A percentile compares a stretch with the other conserved stretches of the same genome.
Conservation (phyloP, 2,329 filamentous ascomycete species). For the Trichoderma cornu-damae region DNA sequence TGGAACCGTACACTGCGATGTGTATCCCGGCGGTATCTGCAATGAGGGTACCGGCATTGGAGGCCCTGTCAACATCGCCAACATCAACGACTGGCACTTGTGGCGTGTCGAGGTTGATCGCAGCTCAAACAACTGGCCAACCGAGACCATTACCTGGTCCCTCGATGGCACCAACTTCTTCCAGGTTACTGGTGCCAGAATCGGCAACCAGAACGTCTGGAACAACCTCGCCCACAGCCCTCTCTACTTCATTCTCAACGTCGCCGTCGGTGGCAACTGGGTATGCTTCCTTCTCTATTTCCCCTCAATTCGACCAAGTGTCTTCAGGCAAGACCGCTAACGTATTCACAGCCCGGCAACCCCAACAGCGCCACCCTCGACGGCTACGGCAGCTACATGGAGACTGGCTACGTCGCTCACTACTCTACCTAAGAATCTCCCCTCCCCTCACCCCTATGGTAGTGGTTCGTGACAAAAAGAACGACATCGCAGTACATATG, state of each 20-base stretch:
- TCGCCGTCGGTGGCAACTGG: conserved; percentile 51
- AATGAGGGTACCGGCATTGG: conserved; percentile 45
- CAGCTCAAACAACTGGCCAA: conserved; percentile 39
- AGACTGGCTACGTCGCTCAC: conserved; percentile 47
- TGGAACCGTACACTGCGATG: conserved; percentile 50
- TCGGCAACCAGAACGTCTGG: conserved; percentile 46
- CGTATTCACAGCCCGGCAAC: conserved; percentile 39
- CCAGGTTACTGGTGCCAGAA: conserved; percentile 40
- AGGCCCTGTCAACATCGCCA: conserved; percentile 32
- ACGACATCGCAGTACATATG: conserved; percentile 7
- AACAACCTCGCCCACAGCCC: conserved; percentile 45
- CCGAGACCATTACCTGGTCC: conserved; percentile 49
- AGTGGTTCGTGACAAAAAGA: not conserved
- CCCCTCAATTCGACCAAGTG: not conserved
- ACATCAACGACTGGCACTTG: conserved; percentile 41
- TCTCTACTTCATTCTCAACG: conserved; percentile 49
- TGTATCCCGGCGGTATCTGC: conserved; percentile 43
- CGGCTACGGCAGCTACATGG: conserved; percentile 46
- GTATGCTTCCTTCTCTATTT: conserved; percentile 34
- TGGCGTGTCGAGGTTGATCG: conserved; percentile 50
- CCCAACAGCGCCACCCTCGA: conserved; percentile 44
- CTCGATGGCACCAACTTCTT: conserved; percentile 43
- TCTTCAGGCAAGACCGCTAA: not conserved
- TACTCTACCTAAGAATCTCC: conserved; percentile 25
- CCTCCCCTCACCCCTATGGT: no score